Evolutionary conservation across 2,329 filamentous ascomycete species (phyloP).

Genomic region (Plenodomus lindquistii): DNA sequence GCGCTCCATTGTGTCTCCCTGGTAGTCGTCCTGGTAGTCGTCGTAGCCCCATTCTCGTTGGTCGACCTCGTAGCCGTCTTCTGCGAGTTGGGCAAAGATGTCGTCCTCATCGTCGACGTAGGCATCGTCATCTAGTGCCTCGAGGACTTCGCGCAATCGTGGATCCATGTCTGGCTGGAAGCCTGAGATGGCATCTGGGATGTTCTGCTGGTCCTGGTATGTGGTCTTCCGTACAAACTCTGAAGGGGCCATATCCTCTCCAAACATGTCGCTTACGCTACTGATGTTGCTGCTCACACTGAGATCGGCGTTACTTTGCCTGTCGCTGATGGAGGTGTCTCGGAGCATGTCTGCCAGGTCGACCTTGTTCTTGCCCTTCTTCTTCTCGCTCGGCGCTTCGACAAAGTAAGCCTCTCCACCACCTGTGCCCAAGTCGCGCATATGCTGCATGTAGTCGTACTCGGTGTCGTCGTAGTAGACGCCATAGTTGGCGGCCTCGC

Average conservation of each 20-base stretch:
- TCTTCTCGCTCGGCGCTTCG: constrained; percentile 68
- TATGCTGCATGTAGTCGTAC: constrained; percentile 99
- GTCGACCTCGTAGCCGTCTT: constrained; percentile 74
- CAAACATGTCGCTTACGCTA: constrained; percentile 60
- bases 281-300: constrained; percentile 49
- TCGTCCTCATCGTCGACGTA: constrained; percentile 88
- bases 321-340: constrained; percentile 49
- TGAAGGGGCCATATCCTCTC: constrained; percentile 75
- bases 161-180: constrained; percentile 99
- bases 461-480: constrained; percentile 93
- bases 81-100: constrained; percentile 74
- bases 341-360: constrained; percentile 81
- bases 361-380: constrained; percentile 75
- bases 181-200: constrained; percentile 87
- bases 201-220: constrained; percentile 90
- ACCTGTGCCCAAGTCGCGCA: constrained; percentile 75
- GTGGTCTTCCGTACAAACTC: constrained; percentile 76
- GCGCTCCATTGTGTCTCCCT: constrained; percentile 46
- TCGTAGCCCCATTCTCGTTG: constrained; percentile 75
- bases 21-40: constrained; percentile 41
- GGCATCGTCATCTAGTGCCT: constrained; percentile 92
- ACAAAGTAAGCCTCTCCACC: constrained; percentile 79
- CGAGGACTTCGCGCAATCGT: constrained; percentile 82
- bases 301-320: constrained; percentile 47
- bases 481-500: constrained; percentile 91